These are phyloP conservation scores for Litsea cubeba DNA, from an alignment of 164 flowering plant species.

Conservation along the genomic window DNA sequence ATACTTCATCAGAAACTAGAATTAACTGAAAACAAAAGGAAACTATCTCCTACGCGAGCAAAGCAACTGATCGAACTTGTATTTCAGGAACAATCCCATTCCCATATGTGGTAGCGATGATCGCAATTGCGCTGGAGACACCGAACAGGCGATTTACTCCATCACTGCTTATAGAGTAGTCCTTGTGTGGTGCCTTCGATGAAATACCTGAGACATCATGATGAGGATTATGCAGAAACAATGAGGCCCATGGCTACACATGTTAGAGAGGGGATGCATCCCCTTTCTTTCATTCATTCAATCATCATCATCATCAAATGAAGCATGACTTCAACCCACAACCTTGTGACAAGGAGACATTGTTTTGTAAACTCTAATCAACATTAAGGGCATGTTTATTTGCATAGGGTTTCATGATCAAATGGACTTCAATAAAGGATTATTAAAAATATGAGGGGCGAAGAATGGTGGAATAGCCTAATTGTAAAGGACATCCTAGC, in stretches of 20 bases:
- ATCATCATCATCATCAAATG: neutral
- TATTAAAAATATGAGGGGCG: too few relatives aligned
- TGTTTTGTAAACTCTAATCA: too few relatives aligned
- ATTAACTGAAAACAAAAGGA: neutral
- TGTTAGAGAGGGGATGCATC: neutral
- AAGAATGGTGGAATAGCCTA: too few relatives aligned
- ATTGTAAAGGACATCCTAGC: too few relatives aligned
- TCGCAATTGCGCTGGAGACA: constrained; percentile 67
- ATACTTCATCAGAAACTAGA: neutral
- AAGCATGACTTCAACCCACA: too few relatives aligned
- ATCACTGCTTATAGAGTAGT: constrained; percentile 48
- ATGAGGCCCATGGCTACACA: neutral
- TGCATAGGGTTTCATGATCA: too few relatives aligned
- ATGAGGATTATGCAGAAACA: neutral
- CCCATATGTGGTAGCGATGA: constrained; percentile 88
- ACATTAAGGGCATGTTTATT: too few relatives aligned
- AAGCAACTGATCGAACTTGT: constrained; percentile 48
- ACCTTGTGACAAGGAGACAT: too few relatives aligned
- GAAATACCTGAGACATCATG: constrained; percentile 45
- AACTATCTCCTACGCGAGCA: neutral
- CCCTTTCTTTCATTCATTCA: neutral
- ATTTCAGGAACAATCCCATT: constrained; percentile 97
- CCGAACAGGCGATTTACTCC: constrained; percentile 46
- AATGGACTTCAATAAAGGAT: too few relatives aligned
- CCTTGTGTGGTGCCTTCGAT: constrained; percentile 59